Evolutionary conservation across 768 basidiomycete genomes (phyloP), one percentile per base, ranked within the genome.

Genomic region (Lyophyllum semitale): DNA sequence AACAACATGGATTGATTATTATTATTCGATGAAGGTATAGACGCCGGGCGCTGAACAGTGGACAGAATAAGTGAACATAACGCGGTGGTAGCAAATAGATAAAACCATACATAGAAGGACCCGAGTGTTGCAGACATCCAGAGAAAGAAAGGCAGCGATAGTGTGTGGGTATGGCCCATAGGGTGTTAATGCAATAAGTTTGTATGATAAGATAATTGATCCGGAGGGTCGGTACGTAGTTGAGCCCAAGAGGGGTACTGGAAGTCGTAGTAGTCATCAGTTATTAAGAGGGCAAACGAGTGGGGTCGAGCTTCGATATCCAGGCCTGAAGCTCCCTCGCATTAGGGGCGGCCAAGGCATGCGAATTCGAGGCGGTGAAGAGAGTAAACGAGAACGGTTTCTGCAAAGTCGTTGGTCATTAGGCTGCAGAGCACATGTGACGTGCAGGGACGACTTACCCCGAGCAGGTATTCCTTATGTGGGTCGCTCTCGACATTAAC

Each of bases 321-420:
- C 95, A 97, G 66, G 86, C 82, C 55, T 85, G 85, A 55, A 93
- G 77, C 65, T 97, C 95, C 74, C 91, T 95, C 54, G 77, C 71
- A 64, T 78, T 91, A 2, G 88, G 83, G 30, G 94, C 93, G 8
- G 91, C 88, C 9, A 97, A 79, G 33, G 91, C 92, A 73, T 95
- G 89, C 23, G 94, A 95, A 69, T 97, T 96, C 8, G 91, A 91
- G 12, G 91, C 80, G 1, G 95, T 95, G 72, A 95, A 96, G 29
- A 97, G 80, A 12, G 92, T 94, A 71, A 97, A 95, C 13, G 88
- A 89, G 70, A 86, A 88, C 30, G 80, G 84, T 80, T 88, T 91
- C 94, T 95, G 40, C 4, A 32, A 2, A 33, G 27, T 47, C 33
- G 44, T 52, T 27, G 40, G 46, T 59, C 18, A 44, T 35, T 53